phyloP scores from a whole-genome alignment of 345 rosid species.

The Rhodomyrtus tomentosa region DNA sequence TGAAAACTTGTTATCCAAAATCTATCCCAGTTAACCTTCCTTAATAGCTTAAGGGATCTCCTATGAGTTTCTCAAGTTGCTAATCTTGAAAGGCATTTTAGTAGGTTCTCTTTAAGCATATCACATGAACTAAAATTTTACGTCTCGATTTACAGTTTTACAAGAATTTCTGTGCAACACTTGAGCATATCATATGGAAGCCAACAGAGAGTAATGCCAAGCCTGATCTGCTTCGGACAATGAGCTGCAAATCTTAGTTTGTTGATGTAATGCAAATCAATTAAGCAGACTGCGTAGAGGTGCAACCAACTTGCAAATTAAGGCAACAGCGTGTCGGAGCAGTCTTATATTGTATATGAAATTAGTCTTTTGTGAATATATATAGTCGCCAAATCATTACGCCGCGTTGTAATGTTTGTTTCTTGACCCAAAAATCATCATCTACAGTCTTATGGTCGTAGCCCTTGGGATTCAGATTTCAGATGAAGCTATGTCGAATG shows the following conservation, averaged over 20 bases:
- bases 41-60: not conserved
- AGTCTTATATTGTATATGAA: not conserved
- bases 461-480: not conserved
- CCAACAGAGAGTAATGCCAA: constrained; percentile 34
- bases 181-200: constrained; percentile 71
- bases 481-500: not conserved
- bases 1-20: not conserved
- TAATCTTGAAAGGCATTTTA: not conserved
- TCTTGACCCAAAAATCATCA: not conserved
- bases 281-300: not conserved
- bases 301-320: not conserved
- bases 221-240: constrained; percentile 28
- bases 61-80: not conserved
- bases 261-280: constrained; percentile 14
- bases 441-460: not conserved
- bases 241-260: constrained; percentile 33
- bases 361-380: not conserved
- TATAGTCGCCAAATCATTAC: not conserved
- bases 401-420: not conserved
- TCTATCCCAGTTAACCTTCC: not conserved
- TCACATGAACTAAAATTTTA: not conserved
- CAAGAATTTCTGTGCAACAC: constrained; percentile 61
- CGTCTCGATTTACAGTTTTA: constrained; percentile 39
- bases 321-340: not conserved
- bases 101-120: not conserved